Conservation (phyloP, 208 protist species). For the Wallacemonas rigidus region DNA sequence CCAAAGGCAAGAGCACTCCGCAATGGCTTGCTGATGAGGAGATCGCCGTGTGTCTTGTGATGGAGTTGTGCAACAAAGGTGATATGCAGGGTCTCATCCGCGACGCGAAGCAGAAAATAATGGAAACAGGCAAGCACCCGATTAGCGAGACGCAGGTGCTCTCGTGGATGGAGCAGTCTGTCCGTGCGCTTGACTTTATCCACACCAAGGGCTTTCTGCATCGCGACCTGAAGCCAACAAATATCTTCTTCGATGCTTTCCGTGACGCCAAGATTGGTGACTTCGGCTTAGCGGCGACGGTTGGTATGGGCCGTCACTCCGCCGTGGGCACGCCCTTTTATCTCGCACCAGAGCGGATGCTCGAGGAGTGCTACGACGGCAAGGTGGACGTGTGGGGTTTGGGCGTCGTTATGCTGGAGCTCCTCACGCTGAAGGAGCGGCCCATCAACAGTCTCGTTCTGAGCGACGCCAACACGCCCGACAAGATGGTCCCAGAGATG, state of each 20-base stretch:
- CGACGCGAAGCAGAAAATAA: slow-evolving; percentile 61
- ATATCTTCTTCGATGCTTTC: slow-evolving; percentile 87
- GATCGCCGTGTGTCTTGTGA: slow-evolving; percentile 84
- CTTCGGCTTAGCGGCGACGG: slow-evolving; percentile 83
- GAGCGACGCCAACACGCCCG: slow-evolving; percentile 49
- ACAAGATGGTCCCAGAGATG: slow-evolving; percentile 60
- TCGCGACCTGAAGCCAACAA: slow-evolving; percentile 91
- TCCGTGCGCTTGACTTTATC: slow-evolving; percentile 76
- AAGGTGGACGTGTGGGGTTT: slow-evolving; percentile 90
- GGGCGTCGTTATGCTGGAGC: slow-evolving; percentile 77
- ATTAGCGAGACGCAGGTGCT: slow-evolving; percentile 62
- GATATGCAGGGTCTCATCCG: slow-evolving; percentile 69
- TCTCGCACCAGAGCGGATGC: slow-evolving; percentile 89
- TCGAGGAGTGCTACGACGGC: slow-evolving; percentile 78
- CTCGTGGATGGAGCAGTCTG: slow-evolving; percentile 81
- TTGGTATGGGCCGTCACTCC: slow-evolving; percentile 60
- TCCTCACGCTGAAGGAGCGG: slow-evolving; percentile 76
- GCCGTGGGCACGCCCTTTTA: slow-evolving; percentile 92
- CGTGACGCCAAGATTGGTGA: slow-evolving; percentile 85
- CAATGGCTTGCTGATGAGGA: slow-evolving; percentile 38
- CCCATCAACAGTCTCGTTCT: slow-evolving; percentile 86
- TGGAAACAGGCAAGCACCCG: slow-evolving; percentile 69
- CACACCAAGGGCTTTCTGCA: slow-evolving; percentile 85
- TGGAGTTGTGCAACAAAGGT: slow-evolving; percentile 84
- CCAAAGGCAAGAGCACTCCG: not conserved